Evolutionary conservation across 192 early-diverging fungal genomes (phyloP).

Genomic region (Podila epicladia): DNA sequence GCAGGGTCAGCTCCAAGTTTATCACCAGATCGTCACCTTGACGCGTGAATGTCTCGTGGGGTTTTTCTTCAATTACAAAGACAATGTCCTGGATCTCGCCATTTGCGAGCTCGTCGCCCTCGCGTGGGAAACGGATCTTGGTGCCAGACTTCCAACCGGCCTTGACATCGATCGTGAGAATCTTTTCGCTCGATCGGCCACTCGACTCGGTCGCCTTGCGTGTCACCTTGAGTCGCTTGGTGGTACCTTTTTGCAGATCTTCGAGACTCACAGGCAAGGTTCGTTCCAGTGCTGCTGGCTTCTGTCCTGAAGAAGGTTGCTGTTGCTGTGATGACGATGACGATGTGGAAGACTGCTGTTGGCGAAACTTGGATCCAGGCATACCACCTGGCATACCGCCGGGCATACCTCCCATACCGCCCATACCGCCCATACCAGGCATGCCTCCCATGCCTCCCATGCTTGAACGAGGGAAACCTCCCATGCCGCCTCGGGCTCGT

Average conservation of each 20-base stretch:
- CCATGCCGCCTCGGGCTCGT: conserved; percentile 30
- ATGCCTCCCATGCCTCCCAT: conserved; percentile 56
- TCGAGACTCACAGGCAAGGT: conserved; percentile 85
- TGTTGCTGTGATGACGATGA: conserved; percentile 22
- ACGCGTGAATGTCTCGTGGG: conserved; percentile 87
- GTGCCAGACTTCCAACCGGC: conserved; percentile 99
- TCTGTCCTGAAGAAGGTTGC: conserved; percentile 35
- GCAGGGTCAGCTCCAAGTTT: conserved; percentile 71
- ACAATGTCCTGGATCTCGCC: conserved; percentile 91
- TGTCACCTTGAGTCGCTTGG: conserved; percentile 94
- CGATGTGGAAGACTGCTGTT: conserved; percentile 25
- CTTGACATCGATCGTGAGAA: conserved; percentile 86
- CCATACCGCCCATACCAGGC: conserved; percentile 49
- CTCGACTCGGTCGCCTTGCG: conserved; percentile 62
- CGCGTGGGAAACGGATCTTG: conserved; percentile 89
- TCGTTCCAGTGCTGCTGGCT: conserved; percentile 72
- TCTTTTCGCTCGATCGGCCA: conserved; percentile 75
- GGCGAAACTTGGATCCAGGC: conserved; percentile 14
- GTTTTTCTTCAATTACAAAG: conserved; percentile 94
- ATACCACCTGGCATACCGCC: conserved; percentile 50
- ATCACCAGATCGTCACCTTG: conserved; percentile 86
- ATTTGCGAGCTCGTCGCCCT: conserved; percentile 87
- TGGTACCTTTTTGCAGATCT: conserved; percentile 89
- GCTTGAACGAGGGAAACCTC: conserved; percentile 36
- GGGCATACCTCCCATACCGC: conserved; percentile 57